Evolutionary conservation across 2,329 filamentous ascomycete species (phyloP).

Genomic region (Sporothrix humicola): DNA sequence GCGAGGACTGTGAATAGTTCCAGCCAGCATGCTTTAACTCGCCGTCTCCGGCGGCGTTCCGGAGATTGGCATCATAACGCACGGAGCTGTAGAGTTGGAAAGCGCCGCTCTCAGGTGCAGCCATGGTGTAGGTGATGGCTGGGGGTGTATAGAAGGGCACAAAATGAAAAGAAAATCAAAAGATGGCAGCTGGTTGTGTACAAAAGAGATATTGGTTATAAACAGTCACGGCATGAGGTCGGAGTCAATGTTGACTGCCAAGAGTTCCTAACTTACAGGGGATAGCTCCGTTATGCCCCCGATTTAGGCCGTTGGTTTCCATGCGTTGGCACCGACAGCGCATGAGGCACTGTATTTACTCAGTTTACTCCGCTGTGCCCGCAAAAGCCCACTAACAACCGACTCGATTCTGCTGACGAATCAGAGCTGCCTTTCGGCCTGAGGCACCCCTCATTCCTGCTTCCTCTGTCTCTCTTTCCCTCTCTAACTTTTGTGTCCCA

Average conservation of each 20-base stretch:
- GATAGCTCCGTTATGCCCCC: not conserved
- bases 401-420: slow-evolving; percentile 32
- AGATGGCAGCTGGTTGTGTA: not conserved
- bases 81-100: slow-evolving; percentile 74
- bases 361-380: not conserved
- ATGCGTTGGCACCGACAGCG: not conserved
- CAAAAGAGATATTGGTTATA: too few relatives aligned
- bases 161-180: not conserved
- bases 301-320: slow-evolving; percentile 4
- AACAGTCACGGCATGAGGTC: not conserved
- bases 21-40: slow-evolving; percentile 54
- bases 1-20: slow-evolving; percentile 60
- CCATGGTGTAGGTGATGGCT: not conserved
- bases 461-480: not conserved
- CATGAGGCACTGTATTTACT: too few relatives aligned
- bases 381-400: slow-evolving; percentile 16
- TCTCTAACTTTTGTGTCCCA: not conserved
- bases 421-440: slow-evolving; percentile 34
- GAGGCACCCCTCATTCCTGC: slow-evolving; percentile 30
- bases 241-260: slow-evolving; percentile 4
- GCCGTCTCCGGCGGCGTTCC: slow-evolving; percentile 48
- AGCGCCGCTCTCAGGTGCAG: slow-evolving; percentile 42
- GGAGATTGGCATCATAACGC: slow-evolving; percentile 69
- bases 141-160: slow-evolving; percentile 40
- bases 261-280: slow-evolving; percentile 2